These are phyloP conservation scores for Metarhizium sp. DNA, from an alignment of 2,329 filamentous ascomycete species.

Conservation along the genomic window DNA sequence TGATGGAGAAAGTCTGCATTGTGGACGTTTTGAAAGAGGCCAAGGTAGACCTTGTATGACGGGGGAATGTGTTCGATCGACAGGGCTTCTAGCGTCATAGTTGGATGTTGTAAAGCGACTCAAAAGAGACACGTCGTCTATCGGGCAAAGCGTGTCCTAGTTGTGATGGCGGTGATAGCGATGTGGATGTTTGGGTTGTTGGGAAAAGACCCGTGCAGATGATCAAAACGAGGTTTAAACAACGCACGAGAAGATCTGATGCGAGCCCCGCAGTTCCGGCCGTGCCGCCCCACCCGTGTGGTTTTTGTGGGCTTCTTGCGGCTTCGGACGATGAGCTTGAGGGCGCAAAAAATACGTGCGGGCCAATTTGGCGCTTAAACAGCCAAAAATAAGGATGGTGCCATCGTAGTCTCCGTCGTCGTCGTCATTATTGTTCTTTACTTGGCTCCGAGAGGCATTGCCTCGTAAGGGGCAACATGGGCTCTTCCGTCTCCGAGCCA, in stretches of 20 bases:
- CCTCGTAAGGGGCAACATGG: too few relatives aligned
- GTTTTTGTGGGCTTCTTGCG: neutral
- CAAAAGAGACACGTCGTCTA: neutral
- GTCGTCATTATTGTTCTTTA: too few relatives aligned
- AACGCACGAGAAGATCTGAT: conserved; percentile 1
- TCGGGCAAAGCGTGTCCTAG: neutral
- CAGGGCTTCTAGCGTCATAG: conserved; percentile 49
- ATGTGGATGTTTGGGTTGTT: neutral
- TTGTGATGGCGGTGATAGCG: neutral
- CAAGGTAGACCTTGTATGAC: conserved; percentile 59
- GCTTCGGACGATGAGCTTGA: neutral
- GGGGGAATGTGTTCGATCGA: conserved; percentile 66
- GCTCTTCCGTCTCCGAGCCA: too few relatives aligned
- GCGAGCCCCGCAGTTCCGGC: conserved; percentile 2
- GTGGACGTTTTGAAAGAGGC: conserved; percentile 64
- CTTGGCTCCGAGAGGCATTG: too few relatives aligned
- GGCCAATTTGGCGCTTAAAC: neutral
- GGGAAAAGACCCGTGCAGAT: neutral
- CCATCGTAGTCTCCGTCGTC: too few relatives aligned
- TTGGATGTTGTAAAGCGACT: neutral
- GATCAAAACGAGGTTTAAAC: neutral
- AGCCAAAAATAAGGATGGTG: neutral
- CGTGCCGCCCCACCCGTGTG: conserved; percentile 1
- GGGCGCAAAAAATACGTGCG: neutral
- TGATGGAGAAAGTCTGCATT: conserved; percentile 72